Percentiles rank a stretch among this genome's conserved stretches.
Evolutionary conservation across 2,329 filamentous ascomycete genomes (phyloP).

Genomic region (Paecilomyces formosus): DNA sequence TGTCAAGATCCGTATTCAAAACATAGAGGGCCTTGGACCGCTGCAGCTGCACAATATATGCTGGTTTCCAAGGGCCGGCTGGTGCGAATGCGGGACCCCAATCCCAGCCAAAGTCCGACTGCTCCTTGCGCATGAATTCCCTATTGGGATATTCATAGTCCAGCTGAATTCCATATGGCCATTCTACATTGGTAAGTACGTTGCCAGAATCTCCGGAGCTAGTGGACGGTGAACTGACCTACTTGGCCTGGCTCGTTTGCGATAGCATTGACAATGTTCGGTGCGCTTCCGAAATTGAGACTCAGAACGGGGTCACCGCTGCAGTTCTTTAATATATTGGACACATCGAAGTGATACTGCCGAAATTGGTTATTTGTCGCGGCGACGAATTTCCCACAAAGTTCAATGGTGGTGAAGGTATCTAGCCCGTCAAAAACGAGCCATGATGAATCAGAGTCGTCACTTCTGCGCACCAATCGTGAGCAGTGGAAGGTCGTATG

Average conservation of each 20-base stretch:
- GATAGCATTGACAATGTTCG: conserved; percentile 46
- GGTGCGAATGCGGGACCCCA: conserved; percentile 57
- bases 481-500: neutral
- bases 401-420: conserved; percentile 50
- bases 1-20: conserved; percentile 50
- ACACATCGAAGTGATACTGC: conserved; percentile 54
- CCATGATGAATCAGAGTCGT: conserved; percentile 39
- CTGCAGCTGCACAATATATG: conserved; percentile 48
- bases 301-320: conserved; percentile 31
- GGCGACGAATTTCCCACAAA: conserved; percentile 49
- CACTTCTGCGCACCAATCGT: conserved; percentile 9
- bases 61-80: conserved; percentile 56
- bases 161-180: conserved; percentile 43
- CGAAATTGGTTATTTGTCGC: conserved; percentile 57
- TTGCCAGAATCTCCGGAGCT: too few species aligned
- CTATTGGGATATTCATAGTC: conserved; percentile 47
- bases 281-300: conserved; percentile 53
- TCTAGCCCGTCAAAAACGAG: conserved; percentile 57
- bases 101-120: conserved; percentile 60
- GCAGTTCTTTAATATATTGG: conserved; percentile 39
- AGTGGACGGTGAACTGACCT: conserved; percentile 17
- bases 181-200: conserved; percentile 25
- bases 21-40: conserved; percentile 37
- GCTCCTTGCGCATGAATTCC: conserved; percentile 53
- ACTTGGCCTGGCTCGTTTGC: conserved; percentile 43